Conservation (phyloP, 2,329 filamentous ascomycete species). For the Penicillium expansum region DNA sequence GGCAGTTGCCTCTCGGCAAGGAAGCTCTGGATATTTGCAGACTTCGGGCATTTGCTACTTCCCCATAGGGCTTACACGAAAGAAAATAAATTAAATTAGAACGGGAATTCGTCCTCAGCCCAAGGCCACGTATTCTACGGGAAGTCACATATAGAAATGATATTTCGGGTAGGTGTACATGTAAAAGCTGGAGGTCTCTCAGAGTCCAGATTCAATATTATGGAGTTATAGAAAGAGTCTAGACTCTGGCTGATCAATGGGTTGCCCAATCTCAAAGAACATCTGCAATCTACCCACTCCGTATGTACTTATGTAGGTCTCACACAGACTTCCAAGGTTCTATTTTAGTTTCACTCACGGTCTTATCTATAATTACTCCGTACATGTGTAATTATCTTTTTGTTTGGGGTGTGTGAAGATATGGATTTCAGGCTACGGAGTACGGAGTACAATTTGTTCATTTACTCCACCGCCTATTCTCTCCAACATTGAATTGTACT, state of each 20-base stretch:
- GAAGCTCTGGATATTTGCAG: background rate
- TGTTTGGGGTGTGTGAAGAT: background rate
- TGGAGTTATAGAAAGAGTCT: constrained; percentile 1
- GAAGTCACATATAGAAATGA: background rate
- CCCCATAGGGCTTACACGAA: background rate
- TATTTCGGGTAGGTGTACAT: constrained; percentile 3
- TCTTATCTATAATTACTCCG: background rate
- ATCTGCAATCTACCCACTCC: background rate
- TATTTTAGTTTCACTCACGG: background rate
- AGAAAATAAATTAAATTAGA: background rate
- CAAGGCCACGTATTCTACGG: constrained; percentile 6
- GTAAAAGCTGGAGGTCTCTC: background rate
- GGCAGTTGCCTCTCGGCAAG: background rate
- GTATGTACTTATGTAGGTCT: no score
- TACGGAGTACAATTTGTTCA: background rate
- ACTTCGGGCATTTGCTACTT: background rate
- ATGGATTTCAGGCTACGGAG: background rate
- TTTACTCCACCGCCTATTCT: constrained; percentile 16
- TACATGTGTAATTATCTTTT: background rate
- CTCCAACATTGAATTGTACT: background rate
- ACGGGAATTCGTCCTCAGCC: background rate
- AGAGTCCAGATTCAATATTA: background rate
- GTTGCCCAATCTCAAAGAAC: background rate
- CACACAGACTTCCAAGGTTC: background rate
- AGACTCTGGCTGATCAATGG: constrained; percentile 1